Evolutionary conservation across 495 filamentous ascomycete genomes (phyloP), one percentile per base, ranked within the genome.

Genomic region (Xylaria nigripes): DNA sequence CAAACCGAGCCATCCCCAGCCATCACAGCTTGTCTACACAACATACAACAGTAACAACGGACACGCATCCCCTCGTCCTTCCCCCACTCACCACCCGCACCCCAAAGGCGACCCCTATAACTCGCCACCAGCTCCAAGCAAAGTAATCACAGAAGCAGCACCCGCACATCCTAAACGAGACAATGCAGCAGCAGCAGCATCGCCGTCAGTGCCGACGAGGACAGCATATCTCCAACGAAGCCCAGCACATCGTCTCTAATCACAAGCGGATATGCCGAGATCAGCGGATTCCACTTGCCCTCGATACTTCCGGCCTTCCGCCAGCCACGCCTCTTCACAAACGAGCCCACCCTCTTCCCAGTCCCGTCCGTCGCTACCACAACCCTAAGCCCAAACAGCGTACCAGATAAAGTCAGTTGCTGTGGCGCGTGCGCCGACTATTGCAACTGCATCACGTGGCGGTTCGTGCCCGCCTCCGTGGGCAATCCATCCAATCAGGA

Each of bases 371-470:
- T 58, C 1, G 63, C 63, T 1, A 56, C 59, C 19, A 61, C 60
- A 6, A 61, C 61, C 43, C 27, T 64, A 2, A 46, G 54, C 36
- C 25, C 61, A 0, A 60, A 61, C 40, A 61, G 44, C 48, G 63
- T 66, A 9, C 43, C 54, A 10, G 60, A 66, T 50, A 66, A 66
- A 43, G 56, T 66, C 12, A 59, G 60, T 51, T 66, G 63, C 52
- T 66, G 63, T 51, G 58, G 50, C n/a, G 56, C 59, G 46, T 66
- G 63, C 49, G 63, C 61, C 7, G 27, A 24, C 23, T 60, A 63
- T 51, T 66, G 61, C 52, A 66, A 66, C 51, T 66, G 63, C 47
- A 51, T 61, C 36, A 61, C 63, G 47, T 66, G 63, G 63, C 53
- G 38, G 40, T 66, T 66, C 42, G 36, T 61, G 5, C 63, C 63